Conservation (phyloP, 305 asterid species). For the Lippia alba region DNA sequence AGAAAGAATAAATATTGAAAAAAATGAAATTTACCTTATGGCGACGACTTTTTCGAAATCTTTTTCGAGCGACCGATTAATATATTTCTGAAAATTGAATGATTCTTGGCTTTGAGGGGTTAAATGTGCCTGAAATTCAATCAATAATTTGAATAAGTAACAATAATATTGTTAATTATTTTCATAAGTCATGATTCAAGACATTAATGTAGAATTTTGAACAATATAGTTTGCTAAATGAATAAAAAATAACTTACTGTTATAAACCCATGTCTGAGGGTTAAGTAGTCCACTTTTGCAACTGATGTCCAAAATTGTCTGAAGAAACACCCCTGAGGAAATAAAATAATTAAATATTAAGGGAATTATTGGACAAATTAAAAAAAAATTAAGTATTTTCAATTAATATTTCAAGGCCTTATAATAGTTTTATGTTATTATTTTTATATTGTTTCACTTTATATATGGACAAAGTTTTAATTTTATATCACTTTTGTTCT, state of each 20-base stretch:
- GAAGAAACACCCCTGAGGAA: conserved; percentile 73
- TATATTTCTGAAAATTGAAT: conserved; percentile 82
- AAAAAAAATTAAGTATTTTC: not conserved
- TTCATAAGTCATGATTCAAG: not conserved
- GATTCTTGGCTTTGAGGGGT: conserved; percentile 62
- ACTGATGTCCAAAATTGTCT: conserved; percentile 76
- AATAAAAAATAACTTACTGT: conserved; percentile 50
- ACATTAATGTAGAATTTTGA: too few species aligned
- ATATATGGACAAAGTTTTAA: too few species aligned
- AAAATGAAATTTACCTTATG: conserved; percentile 53
- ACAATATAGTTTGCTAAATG: too few species aligned
- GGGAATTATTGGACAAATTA: too few species aligned
- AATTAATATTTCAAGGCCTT: not conserved
- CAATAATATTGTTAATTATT: not conserved
- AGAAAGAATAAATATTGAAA: too few species aligned
- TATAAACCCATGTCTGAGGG: conserved; percentile 86
- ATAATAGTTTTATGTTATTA: too few species aligned
- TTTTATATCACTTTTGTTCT: too few species aligned
- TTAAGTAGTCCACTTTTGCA: conserved; percentile 72
- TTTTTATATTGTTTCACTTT: too few species aligned
- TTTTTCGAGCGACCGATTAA: conserved; percentile 71
- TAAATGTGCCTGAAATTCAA: conserved; percentile 67
- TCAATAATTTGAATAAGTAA: not conserved
- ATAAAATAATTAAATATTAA: too few species aligned
- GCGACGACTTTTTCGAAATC: conserved; percentile 82